Evolutionary conservation across 2,329 filamentous ascomycete genomes (phyloP), one percentile per base, ranked within the genome.

Genomic region (Penicillium paneum): DNA sequence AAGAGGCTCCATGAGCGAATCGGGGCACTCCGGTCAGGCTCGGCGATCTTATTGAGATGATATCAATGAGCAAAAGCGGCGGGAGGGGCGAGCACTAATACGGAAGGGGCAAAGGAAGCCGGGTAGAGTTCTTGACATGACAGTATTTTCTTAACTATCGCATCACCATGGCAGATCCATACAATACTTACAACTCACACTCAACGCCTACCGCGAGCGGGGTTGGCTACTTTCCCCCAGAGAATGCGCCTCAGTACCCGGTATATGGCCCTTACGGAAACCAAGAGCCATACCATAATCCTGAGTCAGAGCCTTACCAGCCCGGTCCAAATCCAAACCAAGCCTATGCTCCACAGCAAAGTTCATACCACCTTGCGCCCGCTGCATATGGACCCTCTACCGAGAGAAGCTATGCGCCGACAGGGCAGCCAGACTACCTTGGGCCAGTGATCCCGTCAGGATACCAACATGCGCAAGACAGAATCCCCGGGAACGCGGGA

Each of bases 111-210:
- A 24, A 24, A 24, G 21, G 21, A 24, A 24, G 6, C 21, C 21
- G 4, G 21, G 21, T 5, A 24, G 7, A 28, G 3, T 49, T 13
- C 19, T 26, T 49, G 19, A 19, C 34, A 21, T 2, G 61, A 59
- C 53, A 53, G 49, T 8, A 54, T 55, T 46, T 47, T 47, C 15
- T 59, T 49, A 49, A 52, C 38, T 24, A 32, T 36, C 35, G 47
- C 42, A 32, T 42, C 60, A 70, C 35, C 54, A 83, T 82, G 80
- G 81, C 79, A 15, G 78, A 78, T 55, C 78, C 78, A 35, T 81
- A 82, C 73, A 74, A 79, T 59, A 72, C 76, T 39, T 67, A 74
- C 34, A 51, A 60, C 40, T 56, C 60, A 49, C 65, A 67, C 52
- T 48, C 64, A 52, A 54, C 67, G 49, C 57, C 68, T 41, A 65